A percentile compares a stretch with the other conserved stretches of the same genome.
Evolutionary conservation across 768 basidiomycete genomes (phyloP).

Genomic region (Paxillus involutus): DNA sequence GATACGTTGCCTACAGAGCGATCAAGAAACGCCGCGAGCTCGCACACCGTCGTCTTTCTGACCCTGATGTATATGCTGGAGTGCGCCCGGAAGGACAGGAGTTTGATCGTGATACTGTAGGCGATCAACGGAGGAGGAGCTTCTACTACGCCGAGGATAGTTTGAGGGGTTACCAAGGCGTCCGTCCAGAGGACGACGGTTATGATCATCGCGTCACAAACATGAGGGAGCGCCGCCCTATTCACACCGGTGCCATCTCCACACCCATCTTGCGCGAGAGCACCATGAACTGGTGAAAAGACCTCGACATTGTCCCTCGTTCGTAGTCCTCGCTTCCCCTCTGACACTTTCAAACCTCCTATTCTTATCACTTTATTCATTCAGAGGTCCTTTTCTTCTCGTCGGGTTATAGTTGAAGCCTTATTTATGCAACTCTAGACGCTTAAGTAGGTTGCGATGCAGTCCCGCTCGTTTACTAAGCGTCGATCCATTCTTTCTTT

Average conservation of each 20-base stretch:
- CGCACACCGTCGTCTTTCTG: slow-evolving; percentile 72
- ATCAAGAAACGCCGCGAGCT: slow-evolving; percentile 65
- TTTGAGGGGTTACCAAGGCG: slow-evolving; percentile 56
- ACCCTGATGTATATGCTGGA: slow-evolving; percentile 41
- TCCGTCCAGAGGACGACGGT: slow-evolving; percentile 35
- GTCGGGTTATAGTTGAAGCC: slow-evolving; percentile 21
- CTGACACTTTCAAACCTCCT: neutral
- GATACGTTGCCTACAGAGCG: slow-evolving; percentile 69
- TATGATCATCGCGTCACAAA: slow-evolving; percentile 32
- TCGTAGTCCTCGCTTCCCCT: slow-evolving; percentile 14
- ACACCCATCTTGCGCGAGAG: slow-evolving; percentile 78
- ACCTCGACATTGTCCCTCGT: neutral
- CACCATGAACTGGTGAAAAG: slow-evolving; percentile 78
- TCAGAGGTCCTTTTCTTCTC: slow-evolving; percentile 1
- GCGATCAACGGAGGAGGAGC: slow-evolving; percentile 68
- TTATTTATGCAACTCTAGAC: slow-evolving; percentile 25
- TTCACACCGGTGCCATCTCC: slow-evolving; percentile 64
- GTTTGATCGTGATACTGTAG: slow-evolving; percentile 76
- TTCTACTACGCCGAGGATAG: slow-evolving; percentile 91
- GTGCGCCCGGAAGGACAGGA: slow-evolving; percentile 63
- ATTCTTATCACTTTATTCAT: neutral
- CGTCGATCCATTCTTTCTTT: neutral
- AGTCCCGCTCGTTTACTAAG: slow-evolving; percentile 3
- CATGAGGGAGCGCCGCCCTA: slow-evolving; percentile 59
- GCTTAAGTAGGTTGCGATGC: slow-evolving; percentile 20